These are phyloP conservation scores for Tripidium arundinaceum DNA, from an alignment of 202 grass and related monocot species.

Conservation along the genomic window DNA sequence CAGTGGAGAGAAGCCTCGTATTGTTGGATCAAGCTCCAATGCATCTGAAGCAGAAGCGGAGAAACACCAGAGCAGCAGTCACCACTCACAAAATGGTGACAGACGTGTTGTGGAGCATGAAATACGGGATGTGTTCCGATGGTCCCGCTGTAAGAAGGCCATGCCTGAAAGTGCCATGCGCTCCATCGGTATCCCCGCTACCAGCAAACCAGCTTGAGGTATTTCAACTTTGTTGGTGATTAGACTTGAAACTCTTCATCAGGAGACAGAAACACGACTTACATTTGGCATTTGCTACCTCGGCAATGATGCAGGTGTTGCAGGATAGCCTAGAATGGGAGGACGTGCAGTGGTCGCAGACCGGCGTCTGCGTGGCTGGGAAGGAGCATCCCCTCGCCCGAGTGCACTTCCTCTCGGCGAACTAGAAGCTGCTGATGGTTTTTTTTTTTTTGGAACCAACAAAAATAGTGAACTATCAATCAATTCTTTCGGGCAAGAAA, in stretches of 20 bases:
- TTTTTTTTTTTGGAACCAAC: constrained; percentile 22
- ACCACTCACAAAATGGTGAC: constrained; percentile 54
- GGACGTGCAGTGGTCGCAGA: constrained; percentile 93
- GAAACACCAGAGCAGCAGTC: constrained; percentile 54
- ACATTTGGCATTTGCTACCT: not conserved
- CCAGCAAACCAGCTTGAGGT: constrained; percentile 84
- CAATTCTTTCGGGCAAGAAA: not conserved
- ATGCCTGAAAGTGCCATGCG: constrained; percentile 66
- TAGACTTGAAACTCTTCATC: not conserved
- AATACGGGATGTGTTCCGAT: constrained; percentile 67
- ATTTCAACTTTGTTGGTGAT: not conserved
- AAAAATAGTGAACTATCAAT: not conserved
- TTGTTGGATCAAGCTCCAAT: constrained; percentile 41
- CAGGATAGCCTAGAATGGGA: constrained; percentile 93
- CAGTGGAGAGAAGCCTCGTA: constrained; percentile 55
- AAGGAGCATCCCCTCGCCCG: constrained; percentile 86
- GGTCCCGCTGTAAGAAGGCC: constrained; percentile 80
- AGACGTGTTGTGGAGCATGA: constrained; percentile 50
- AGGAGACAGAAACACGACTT: not conserved
- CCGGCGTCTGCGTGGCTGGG: constrained; percentile 69
- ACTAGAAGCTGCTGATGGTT: constrained; percentile 33
- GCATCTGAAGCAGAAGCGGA: constrained; percentile 42
- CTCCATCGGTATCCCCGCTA: constrained; percentile 67
- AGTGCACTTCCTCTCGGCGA: constrained; percentile 74
- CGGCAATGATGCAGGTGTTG: constrained; percentile 48